These are phyloP conservation scores for Xylaria sp. DNA, from an alignment of 2,329 filamentous ascomycete genomes.

Conservation along the genomic window DNA sequence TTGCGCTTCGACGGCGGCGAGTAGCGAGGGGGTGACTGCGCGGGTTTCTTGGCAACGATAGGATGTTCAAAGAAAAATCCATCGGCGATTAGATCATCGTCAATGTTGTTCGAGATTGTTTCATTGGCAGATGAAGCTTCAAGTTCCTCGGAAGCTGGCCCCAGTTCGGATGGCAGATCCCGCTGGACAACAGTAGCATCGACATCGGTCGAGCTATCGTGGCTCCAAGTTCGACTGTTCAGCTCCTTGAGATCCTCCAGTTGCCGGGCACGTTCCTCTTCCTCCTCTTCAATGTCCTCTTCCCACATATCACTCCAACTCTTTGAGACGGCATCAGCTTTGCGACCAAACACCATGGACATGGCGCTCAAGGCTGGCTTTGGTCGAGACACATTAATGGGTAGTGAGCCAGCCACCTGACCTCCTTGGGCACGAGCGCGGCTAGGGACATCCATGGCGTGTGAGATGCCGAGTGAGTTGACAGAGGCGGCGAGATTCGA, in stretches of 20 bases:
- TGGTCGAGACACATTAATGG: conserved; percentile 83
- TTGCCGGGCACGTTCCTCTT: conserved; percentile 71
- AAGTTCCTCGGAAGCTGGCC: conserved; percentile 55
- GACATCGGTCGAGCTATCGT: conserved; percentile 69
- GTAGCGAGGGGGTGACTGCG: conserved; percentile 60
- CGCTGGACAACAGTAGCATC: conserved; percentile 44
- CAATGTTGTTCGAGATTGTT: conserved; percentile 60
- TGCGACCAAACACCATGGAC: conserved; percentile 81
- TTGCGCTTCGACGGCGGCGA: conserved; percentile 74
- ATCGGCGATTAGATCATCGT: conserved; percentile 73
- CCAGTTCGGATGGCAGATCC: conserved; percentile 56
- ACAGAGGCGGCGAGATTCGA: conserved; percentile 85
- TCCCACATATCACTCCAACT: conserved; percentile 99
- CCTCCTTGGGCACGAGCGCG: conserved; percentile 64
- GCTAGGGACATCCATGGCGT: conserved; percentile 54
- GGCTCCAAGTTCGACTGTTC: conserved; percentile 82
- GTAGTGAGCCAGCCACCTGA: conserved; percentile 74
- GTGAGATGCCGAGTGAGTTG: conserved; percentile 72
- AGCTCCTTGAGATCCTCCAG: conserved; percentile 69
- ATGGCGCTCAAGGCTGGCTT: conserved; percentile 74
- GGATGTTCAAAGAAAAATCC: conserved; percentile 80
- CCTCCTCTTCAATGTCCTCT: conserved; percentile 83
- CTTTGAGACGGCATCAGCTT: conserved; percentile 86
- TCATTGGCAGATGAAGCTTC: conserved; percentile 52
- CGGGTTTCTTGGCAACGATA: conserved; percentile 52